Evolutionary conservation across 495 filamentous ascomycete species (phyloP), one percentile per base, ranked within the genome.

Genomic region (Beverwykella pulmonaria): DNA sequence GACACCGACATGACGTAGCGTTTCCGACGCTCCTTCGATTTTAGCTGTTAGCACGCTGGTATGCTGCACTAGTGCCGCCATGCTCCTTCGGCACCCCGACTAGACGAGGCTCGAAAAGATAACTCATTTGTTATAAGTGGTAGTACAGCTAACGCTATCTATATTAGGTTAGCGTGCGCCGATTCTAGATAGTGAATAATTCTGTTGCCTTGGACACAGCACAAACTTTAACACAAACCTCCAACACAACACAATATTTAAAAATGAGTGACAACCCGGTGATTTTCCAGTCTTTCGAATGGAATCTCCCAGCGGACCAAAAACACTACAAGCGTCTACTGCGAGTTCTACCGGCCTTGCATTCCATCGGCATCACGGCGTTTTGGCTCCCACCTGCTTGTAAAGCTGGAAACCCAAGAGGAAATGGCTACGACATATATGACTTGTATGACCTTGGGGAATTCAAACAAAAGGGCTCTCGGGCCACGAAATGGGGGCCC

Each of bases 391-490:
- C 88, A 6, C 88, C 89, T 0, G 89, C 82, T 55, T 90, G 88
- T 75, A 92, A 90, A 74, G 86, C 82, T 2, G 82, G 83, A 70
- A 84, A 79, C 48, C 80, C 81, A 0, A 67, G 78, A 1, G 83
- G 86, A 8, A 90, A 88, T 65, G 89, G 88, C 20, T 91, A 90
- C 71, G 88, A 90, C 73, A 82, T 88, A 66, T 91, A 91, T 61
- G 87, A 91, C 69, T 74, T 92, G 4, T 92, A 88, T 65, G 88
- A 92, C 57, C 74, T 91, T 20, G 88, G 88, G 32, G 88, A 91
- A 70, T 91, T 90, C 64, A 82, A 90, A 69, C 88, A 90, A 67
- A 89, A 89, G 65, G 85, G 85, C 30, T 71, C 77, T 1, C 72
- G 79, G 15, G 75, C 77, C 15, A 90, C 87, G 17, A 89, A 90